A percentile compares a stretch with the other conserved stretches of the same genome.
phyloP scores from a whole-genome alignment of 257 asterid species.

The Solanum peruvianum region DNA sequence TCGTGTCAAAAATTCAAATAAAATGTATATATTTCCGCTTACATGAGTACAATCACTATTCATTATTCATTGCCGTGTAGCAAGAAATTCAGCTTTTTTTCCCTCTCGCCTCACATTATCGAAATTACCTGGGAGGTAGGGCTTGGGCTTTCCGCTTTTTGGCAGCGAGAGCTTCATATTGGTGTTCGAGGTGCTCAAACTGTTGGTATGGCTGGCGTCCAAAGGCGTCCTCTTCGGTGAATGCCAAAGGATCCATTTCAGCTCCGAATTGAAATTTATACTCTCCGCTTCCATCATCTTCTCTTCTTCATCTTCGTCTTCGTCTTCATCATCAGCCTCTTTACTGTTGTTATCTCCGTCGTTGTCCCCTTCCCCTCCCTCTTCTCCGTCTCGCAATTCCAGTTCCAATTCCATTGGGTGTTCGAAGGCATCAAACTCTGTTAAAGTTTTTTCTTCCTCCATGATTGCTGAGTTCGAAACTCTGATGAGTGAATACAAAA shows the following conservation, averaged over 20 bases:
- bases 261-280: constrained; percentile 47
- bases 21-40: not conserved
- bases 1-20: not conserved
- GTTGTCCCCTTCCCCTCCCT: constrained; percentile 1
- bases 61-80: not conserved
- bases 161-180: constrained; percentile 54
- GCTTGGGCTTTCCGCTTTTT: constrained; percentile 46
- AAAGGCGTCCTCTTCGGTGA: constrained; percentile 51
- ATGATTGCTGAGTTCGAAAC: not conserved
- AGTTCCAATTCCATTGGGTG: constrained; percentile 34
- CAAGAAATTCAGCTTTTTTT: not conserved
- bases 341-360: constrained; percentile 6
- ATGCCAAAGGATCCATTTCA: constrained; percentile 65
- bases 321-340: not conserved
- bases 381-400: constrained; percentile 16
- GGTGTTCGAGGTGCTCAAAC: constrained; percentile 49
- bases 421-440: constrained; percentile 20
- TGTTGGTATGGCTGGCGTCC: constrained; percentile 65
- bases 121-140: constrained; percentile 8
- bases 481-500: not conserved
- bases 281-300: constrained; percentile 34
- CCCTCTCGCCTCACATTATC: not conserved
- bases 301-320: constrained; percentile 19
- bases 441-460: not conserved
- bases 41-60: not conserved